Percentiles rank a stretch among this genome's conserved stretches.
Evolutionary conservation across 495 filamentous ascomycete genomes (phyloP).

Genomic region (Penicillium bialowiezense): DNA sequence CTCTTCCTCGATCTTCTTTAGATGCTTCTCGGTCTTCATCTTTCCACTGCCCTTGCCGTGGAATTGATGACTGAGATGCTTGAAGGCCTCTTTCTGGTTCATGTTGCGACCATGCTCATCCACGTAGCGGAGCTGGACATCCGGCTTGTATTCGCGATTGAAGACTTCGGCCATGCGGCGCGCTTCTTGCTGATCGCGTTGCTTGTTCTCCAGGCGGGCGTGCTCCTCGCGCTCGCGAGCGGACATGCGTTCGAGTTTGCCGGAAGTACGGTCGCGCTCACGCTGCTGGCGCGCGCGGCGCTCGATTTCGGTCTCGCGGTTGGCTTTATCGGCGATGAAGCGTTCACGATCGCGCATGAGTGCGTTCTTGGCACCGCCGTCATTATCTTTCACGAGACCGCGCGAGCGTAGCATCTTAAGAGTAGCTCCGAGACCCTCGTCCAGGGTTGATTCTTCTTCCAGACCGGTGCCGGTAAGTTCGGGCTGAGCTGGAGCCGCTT

Average conservation of each 20-base stretch:
- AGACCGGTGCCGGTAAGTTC: conserved; percentile 68
- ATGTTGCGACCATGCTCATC: conserved; percentile 83
- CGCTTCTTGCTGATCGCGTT: conserved; percentile 77
- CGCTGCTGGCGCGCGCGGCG: conserved; percentile 76
- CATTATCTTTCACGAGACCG: conserved; percentile 66
- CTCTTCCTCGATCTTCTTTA: conserved; percentile 97
- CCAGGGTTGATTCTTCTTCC: conserved; percentile 78
- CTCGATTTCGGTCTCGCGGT: conserved; percentile 72
- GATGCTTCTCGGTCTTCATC: conserved; percentile 93
- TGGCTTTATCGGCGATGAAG: conserved; percentile 78
- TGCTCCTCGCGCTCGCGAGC: conserved; percentile 88
- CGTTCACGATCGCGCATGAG: conserved; percentile 69
- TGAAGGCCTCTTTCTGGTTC: conserved; percentile 94
- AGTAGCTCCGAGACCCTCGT: conserved; percentile 75
- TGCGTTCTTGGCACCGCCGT: conserved; percentile 61
- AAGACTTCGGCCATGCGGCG: conserved; percentile 80
- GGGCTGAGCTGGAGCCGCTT: conserved; percentile 30
- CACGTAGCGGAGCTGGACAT: conserved; percentile 83
- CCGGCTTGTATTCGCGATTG: conserved; percentile 81
- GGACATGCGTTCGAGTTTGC: conserved; percentile 81
- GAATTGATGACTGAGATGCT: conserved; percentile 92
- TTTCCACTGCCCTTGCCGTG: conserved; percentile 97
- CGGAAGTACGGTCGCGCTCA: conserved; percentile 79
- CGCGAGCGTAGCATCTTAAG: conserved; percentile 79
- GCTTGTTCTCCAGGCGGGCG: conserved; percentile 79